A percentile compares a stretch with the other conserved stretches of the same genome.
Conservation (phyloP, 257 asterid genomes). For the Penstemon eatonii region DNA sequence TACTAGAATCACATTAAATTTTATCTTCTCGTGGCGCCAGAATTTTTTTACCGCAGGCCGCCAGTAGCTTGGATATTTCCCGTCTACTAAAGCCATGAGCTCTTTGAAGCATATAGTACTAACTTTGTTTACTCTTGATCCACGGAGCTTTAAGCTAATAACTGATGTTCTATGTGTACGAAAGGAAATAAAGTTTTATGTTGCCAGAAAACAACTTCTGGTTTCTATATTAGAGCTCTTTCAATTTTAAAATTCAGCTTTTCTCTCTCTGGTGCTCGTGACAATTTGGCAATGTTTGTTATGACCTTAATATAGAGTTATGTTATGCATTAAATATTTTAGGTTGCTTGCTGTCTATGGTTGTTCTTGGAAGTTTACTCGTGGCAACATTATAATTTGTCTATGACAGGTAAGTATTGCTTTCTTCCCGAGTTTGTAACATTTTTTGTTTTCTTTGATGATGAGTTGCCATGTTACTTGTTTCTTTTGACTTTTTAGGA, state of each 20-base stretch:
- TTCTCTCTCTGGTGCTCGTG: neutral
- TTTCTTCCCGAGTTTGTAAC: no score
- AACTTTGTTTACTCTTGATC: neutral
- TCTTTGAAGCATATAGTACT: neutral
- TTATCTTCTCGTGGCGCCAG: neutral
- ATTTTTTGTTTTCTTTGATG: neutral
- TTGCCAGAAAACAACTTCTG: neutral
- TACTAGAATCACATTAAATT: neutral
- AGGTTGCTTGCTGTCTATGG: slow-evolving; percentile 18
- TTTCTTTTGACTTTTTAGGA: neutral
- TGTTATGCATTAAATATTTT: neutral
- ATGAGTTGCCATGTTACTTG: slow-evolving; percentile 8
- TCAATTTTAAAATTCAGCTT: neutral
- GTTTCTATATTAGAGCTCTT: neutral
- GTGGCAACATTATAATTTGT: neutral
- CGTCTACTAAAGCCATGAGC: neutral
- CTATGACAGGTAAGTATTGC: no score
- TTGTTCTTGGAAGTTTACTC: slow-evolving; percentile 8
- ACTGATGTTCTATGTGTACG: neutral
- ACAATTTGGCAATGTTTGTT: neutral
- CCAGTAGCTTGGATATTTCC: neutral
- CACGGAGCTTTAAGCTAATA: slow-evolving; percentile 1
- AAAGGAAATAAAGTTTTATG: neutral
- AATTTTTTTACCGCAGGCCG: neutral
- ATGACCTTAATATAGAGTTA: neutral